These are phyloP conservation scores for Begonia masoniana DNA, from an alignment of 306 rosid genomes.

Conservation along the genomic window DNA sequence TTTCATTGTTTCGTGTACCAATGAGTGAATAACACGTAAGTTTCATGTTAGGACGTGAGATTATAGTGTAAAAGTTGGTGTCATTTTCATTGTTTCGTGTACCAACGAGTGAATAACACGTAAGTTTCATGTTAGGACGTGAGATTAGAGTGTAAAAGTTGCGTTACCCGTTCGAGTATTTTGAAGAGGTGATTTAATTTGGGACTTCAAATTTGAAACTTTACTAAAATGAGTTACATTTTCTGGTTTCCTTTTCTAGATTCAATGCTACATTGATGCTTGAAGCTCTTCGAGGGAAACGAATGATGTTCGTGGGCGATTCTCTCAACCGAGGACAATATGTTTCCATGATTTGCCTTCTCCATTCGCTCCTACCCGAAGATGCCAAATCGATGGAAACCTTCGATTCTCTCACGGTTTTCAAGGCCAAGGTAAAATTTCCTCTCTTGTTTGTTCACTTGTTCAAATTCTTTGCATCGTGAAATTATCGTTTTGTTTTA, in stretches of 20 bases:
- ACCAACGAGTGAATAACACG: too few relatives aligned
- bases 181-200: too few relatives aligned
- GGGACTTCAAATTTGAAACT: too few relatives aligned
- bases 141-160: too few relatives aligned
- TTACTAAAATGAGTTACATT: too few relatives aligned
- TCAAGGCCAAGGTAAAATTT: constrained; percentile 58
- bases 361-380: constrained; percentile 59
- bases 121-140: too few relatives aligned
- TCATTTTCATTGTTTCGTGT: too few relatives aligned
- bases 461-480: neutral
- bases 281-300: constrained; percentile 74
- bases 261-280: constrained; percentile 79
- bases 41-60: too few relatives aligned
- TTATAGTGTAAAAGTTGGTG: too few relatives aligned
- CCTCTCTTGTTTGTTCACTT: neutral
- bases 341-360: constrained; percentile 81
- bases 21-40: too few relatives aligned
- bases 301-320: constrained; percentile 94
- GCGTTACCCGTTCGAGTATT: too few relatives aligned
- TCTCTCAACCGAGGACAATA: constrained; percentile 89
- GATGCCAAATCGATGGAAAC: constrained; percentile 81
- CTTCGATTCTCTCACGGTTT: constrained; percentile 75
- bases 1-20: too few relatives aligned
- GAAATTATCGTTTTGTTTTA: constrained; percentile 5
- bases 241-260: constrained; percentile 15